Percentiles rank a stretch among this genome's conserved stretches.
Conservation (phyloP, 441 rosid species). For the Populus hybrid region DNA sequence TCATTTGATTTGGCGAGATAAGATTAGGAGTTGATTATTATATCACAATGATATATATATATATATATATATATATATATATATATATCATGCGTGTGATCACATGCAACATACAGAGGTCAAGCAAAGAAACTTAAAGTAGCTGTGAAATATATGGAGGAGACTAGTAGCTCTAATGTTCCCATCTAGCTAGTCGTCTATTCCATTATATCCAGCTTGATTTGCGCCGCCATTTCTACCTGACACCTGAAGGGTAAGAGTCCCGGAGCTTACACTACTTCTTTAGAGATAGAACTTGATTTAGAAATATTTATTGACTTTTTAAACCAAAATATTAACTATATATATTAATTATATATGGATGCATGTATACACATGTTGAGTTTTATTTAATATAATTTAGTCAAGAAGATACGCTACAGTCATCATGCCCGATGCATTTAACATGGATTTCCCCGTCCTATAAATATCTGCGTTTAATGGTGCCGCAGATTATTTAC, state of each 20-base stretch:
- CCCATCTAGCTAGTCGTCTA: constrained; percentile 4
- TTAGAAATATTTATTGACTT: constrained; percentile 24
- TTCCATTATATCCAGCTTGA: constrained; percentile 14
- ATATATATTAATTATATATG: neutral
- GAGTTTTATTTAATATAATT: neutral
- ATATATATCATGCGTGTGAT: no score
- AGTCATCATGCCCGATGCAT: constrained; percentile 3
- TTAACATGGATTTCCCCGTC: constrained; percentile 13
- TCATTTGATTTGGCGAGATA: neutral
- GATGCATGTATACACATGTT: no score
- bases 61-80: no score
- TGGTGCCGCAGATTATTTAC: neutral
- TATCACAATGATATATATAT: no score
- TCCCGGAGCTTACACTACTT: constrained; percentile 19
- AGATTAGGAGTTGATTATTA: neutral
- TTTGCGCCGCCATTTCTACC: constrained; percentile 41
- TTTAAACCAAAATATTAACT: neutral
- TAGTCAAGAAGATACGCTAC: constrained; percentile 10
- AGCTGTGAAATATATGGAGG: neutral
- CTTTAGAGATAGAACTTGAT: constrained; percentile 21
- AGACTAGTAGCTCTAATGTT: constrained; percentile 15
- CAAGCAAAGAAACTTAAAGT: no score
- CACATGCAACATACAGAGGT: no score
- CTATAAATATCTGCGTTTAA: neutral
- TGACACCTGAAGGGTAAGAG: constrained; percentile 14